Evolutionary conservation across 768 basidiomycete species (phyloP), one percentile per base, ranked within the genome.

Genomic region (Serendipita vermifera): DNA sequence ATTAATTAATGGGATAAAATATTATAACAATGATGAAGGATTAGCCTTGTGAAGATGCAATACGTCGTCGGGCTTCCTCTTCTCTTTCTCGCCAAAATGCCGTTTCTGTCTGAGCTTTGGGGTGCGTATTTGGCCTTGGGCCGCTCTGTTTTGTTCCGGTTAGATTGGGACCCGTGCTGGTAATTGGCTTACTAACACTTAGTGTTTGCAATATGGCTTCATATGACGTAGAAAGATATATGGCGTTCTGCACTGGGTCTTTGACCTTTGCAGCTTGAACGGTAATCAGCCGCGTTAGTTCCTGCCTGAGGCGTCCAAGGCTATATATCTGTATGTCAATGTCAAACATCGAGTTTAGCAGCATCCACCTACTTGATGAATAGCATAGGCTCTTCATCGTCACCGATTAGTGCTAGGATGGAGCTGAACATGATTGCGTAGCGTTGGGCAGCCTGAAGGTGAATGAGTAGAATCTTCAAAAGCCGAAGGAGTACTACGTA

Each of bases 321-420:
- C 94, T 98, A 58, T 9, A 51, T 3, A 55, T n/a, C n/a, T n/a
- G 55, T 36, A 6, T 24, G 55, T 59, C 15, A 55, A 32, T 7
- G 17, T 24, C n/a, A 38, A 17, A 55, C 17, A 56, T 54, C 46
- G 31, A 43, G 41, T 39, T 15, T 6, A 6, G 17, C 39, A 20
- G 29, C 33, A 53, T 17, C 13, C 7, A 65, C 81, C 61, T 64
- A 94, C 94, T 92, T 92, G 22, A 85, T 81, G 64, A 96, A 96
- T 43, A 98, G 86, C 92, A 97, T 96, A 6, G 88, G 88, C 66
- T 96, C 93, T 61, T 96, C 90, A 38, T 81, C 83, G 59, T 87
- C 83, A 35, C 77, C 78, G 2, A 87, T 88, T 60, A 99, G 70
- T 27, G 80, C 77, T 20, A 93, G 80, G 60, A 92, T 81, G 2